Conservation (phyloP, 768 basidiomycete species). For the Coprinopsis strossmayeri region DNA sequence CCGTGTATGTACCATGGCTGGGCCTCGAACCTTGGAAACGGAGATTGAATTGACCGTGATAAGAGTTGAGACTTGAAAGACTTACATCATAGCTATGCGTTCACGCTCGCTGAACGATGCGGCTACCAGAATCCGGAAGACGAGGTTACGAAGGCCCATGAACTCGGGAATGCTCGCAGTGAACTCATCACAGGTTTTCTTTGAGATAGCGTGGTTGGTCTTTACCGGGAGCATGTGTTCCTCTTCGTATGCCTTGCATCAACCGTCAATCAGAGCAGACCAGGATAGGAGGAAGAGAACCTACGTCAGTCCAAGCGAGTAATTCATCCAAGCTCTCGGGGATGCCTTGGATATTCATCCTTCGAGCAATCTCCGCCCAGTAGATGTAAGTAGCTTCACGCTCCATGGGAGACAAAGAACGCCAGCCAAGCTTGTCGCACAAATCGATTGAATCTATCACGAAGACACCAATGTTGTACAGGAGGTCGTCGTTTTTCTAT, state of each 20-base stretch:
- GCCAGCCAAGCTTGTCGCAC: slow-evolving; percentile 31
- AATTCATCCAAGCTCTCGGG: slow-evolving; percentile 33
- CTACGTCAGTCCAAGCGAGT: slow-evolving; percentile 32
- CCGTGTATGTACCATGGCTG: too few relatives aligned
- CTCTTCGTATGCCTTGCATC: slow-evolving; percentile 34
- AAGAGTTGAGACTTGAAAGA: too few relatives aligned
- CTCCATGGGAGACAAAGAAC: slow-evolving; percentile 37
- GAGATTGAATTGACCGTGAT: too few relatives aligned
- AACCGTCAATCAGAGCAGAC: not conserved
- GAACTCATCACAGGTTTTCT: slow-evolving; percentile 34
- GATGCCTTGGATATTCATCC: slow-evolving; percentile 43
- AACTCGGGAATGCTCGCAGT: slow-evolving; percentile 28
- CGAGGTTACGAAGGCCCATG: slow-evolving; percentile 32
- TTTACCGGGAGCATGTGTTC: slow-evolving; percentile 34
- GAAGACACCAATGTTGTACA: slow-evolving; percentile 36
- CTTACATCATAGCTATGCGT: slow-evolving; percentile 34
- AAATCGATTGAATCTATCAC: slow-evolving; percentile 24
- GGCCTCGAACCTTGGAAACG: too few relatives aligned
- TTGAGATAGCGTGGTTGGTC: slow-evolving; percentile 33
- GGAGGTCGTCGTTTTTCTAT: slow-evolving; percentile 36
- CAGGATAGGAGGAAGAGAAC: slow-evolving; percentile 1
- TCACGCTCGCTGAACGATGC: slow-evolving; percentile 37
- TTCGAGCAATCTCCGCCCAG: slow-evolving; percentile 39
- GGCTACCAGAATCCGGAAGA: slow-evolving; percentile 24
- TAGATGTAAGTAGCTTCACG: slow-evolving; percentile 33